A percentile compares a stretch with the other conserved stretches of the same genome.
Conservation (phyloP, 495 filamentous ascomycete species). For the Penicillium riverlandense region DNA sequence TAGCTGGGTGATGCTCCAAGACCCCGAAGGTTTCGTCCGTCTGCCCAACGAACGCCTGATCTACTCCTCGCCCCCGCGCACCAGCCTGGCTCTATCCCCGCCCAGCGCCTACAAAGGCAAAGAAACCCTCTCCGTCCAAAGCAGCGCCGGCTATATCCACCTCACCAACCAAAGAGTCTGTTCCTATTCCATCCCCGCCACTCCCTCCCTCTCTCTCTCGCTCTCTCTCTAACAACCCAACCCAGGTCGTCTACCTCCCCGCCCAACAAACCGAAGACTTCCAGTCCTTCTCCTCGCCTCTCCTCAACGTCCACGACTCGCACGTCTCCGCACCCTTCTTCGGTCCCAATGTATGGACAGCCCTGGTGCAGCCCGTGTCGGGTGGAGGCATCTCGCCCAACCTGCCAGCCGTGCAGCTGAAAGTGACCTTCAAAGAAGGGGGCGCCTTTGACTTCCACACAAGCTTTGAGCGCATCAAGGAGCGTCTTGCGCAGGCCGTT, state of each 20-base stretch:
- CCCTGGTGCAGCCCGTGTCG: slow-evolving; percentile 67
- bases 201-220: too few relatives aligned
- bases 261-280: slow-evolving; percentile 57
- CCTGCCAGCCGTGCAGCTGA: slow-evolving; percentile 64
- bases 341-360: slow-evolving; percentile 90
- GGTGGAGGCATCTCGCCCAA: slow-evolving; percentile 81
- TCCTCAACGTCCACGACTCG: slow-evolving; percentile 80
- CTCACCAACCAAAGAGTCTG: slow-evolving; percentile 88
- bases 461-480: slow-evolving; percentile 77
- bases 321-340: slow-evolving; percentile 89
- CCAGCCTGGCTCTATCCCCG: slow-evolving; percentile 55
- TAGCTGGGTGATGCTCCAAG: slow-evolving; percentile 76
- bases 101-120: slow-evolving; percentile 49
- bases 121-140: slow-evolving; percentile 49
- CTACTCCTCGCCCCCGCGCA: slow-evolving; percentile 67
- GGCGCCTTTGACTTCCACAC: slow-evolving; percentile 88
- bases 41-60: slow-evolving; percentile 63
- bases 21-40: slow-evolving; percentile 56
- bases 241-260: slow-evolving; percentile 84
- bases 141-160: slow-evolving; percentile 57
- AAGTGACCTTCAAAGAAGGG: slow-evolving; percentile 88
- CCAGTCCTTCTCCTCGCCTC: slow-evolving; percentile 82
- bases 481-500: slow-evolving; percentile 69
- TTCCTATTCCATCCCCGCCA: not conserved
- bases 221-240: not conserved